These are phyloP conservation scores for Trichoderma sp. DNA, from an alignment of 2,329 filamentous ascomycete genomes.

Conservation along the genomic window DNA sequence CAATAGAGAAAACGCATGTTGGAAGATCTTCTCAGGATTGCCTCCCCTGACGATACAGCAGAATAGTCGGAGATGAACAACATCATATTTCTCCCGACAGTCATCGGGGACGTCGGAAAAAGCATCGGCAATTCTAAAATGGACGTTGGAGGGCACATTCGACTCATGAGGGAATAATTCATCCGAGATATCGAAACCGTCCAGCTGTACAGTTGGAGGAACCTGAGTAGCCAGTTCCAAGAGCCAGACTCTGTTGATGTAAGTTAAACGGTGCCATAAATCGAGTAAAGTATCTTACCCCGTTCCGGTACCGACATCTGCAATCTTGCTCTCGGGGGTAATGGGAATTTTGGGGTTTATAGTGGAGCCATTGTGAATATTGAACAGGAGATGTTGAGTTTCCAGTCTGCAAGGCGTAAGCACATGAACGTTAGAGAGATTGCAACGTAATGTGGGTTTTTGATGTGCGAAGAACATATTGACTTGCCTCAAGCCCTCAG, in stretches of 20 bases:
- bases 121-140: conserved; percentile 1
- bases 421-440: not conserved
- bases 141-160: conserved; percentile 9
- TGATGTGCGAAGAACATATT: too few relatives aligned
- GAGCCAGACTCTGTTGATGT: conserved; percentile 17
- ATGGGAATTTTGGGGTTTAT: conserved; percentile 26
- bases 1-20: not conserved
- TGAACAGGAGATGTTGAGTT: conserved; percentile 23
- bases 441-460: not conserved
- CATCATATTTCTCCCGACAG: conserved; percentile 15
- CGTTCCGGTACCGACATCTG: conserved; percentile 26
- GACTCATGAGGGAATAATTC: conserved; percentile 14
- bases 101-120: conserved; percentile 5
- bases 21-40: conserved; percentile 1
- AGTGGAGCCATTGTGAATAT: conserved; percentile 22
- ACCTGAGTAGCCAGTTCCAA: conserved; percentile 20
- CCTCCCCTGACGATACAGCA: not conserved
- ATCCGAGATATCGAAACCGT: conserved; percentile 28
- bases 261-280: not conserved
- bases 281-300: not conserved
- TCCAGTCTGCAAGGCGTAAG: conserved; percentile 14
- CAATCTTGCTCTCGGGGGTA: conserved; percentile 15
- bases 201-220: conserved; percentile 22
- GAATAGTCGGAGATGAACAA: conserved; percentile 25
- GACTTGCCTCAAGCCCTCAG: not conserved